These are phyloP conservation scores for Cyberlindnera xishuangbannaensis DNA, from an alignment of 805 yeast species.

Conservation along the genomic window DNA sequence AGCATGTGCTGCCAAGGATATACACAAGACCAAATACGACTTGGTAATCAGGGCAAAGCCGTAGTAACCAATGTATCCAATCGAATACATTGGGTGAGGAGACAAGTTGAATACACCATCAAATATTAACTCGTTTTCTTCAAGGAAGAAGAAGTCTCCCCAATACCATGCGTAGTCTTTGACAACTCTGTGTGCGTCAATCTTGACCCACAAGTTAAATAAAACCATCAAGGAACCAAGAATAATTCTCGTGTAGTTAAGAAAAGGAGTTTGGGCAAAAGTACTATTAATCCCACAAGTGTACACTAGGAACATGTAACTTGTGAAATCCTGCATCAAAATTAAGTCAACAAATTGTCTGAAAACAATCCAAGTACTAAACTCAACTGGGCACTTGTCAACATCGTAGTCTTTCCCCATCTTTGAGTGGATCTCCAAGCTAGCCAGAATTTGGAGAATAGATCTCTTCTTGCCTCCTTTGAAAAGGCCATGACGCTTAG, in stretches of 20 bases:
- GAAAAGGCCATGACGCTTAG: slow-evolving; percentile 42
- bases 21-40: slow-evolving; percentile 61
- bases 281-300: slow-evolving; percentile 25
- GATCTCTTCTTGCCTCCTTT: slow-evolving; percentile 26
- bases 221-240: slow-evolving; percentile 58
- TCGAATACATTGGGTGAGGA: slow-evolving; percentile 91
- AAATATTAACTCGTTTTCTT: slow-evolving; percentile 63
- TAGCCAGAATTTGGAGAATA: slow-evolving; percentile 35
- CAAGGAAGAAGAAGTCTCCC: slow-evolving; percentile 88
- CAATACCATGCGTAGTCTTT: slow-evolving; percentile 93
- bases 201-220: slow-evolving; percentile 78
- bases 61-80: slow-evolving; percentile 83
- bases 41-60: slow-evolving; percentile 76
- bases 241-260: slow-evolving; percentile 45
- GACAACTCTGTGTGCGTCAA: slow-evolving; percentile 83
- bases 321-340: slow-evolving; percentile 77
- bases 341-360: slow-evolving; percentile 76
- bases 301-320: slow-evolving; percentile 60
- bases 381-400: slow-evolving; percentile 56
- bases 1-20: slow-evolving; percentile 71
- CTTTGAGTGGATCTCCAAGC: slow-evolving; percentile 41
- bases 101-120: slow-evolving; percentile 88
- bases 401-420: slow-evolving; percentile 33
- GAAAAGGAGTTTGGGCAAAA: slow-evolving; percentile 38
- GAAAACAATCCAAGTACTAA: slow-evolving; percentile 78